Evolutionary conservation across 2,329 filamentous ascomycete species (phyloP).

Genomic region (Didymella pinodella): DNA sequence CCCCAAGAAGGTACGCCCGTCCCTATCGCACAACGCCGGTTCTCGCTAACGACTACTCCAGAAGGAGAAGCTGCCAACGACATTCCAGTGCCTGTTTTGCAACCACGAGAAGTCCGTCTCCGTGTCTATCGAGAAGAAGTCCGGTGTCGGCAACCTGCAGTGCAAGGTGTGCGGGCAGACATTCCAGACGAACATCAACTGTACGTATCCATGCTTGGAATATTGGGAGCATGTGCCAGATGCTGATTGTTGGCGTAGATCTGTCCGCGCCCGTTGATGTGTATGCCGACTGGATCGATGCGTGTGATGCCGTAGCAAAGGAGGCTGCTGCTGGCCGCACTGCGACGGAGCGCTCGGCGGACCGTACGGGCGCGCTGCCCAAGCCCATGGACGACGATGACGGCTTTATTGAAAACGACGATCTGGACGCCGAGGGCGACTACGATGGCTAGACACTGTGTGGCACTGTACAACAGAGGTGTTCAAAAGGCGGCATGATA

Average conservation of each 20-base stretch:
- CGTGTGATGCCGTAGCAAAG: conserved; percentile 78
- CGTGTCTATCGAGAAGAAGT: conserved; percentile 93
- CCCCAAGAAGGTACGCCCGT: conserved; percentile 74
- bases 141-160: conserved; percentile 80
- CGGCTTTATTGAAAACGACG: conserved; percentile 51
- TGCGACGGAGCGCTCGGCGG: conserved; percentile 34
- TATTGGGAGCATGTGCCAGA: conserved; percentile 7
- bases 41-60: conserved; percentile 31
- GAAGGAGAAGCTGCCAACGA: conserved; percentile 75
- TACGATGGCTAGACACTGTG: conserved; percentile 37
- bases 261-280: conserved; percentile 92
- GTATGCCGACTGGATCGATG: conserved; percentile 98
- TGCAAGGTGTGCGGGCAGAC: conserved; percentile 95
- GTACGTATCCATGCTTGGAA: conserved; percentile 60
- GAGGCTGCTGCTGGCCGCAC: conserved; percentile 57
- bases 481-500: conserved; percentile 25
- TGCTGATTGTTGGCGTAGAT: conserved; percentile 61
- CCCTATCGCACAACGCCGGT: conserved; percentile 5
- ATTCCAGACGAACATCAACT: conserved; percentile 93
- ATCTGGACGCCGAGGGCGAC: conserved; percentile 51
- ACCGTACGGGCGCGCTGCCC: conserved; percentile 37
- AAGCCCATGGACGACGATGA: conserved; percentile 44
- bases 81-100: conserved; percentile 98
- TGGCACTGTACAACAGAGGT: conserved; percentile 21
- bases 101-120: conserved; percentile 94